Percentiles rank a stretch among this genome's conserved stretches.
Conservation (phyloP, 805 yeast genomes). For the Yamadazyma akitaensis region DNA sequence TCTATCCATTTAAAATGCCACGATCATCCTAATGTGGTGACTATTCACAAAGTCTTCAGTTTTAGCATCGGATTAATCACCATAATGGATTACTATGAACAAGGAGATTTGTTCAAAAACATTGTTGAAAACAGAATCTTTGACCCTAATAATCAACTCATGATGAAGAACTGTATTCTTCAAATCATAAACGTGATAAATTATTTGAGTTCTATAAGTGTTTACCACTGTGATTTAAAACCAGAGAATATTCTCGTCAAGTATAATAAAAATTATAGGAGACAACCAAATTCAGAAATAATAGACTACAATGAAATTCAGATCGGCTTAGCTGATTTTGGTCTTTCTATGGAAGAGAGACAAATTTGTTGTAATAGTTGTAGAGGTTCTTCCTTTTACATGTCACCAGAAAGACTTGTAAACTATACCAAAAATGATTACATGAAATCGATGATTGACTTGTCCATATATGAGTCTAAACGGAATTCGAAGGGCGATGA, state of each 20-base stretch:
- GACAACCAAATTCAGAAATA: constrained; percentile 15
- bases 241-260: constrained; percentile 46
- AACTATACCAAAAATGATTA: constrained; percentile 36
- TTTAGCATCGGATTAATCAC: constrained; percentile 59
- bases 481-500: constrained; percentile 4
- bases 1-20: constrained; percentile 72
- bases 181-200: constrained; percentile 38
- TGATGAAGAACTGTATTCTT: constrained; percentile 42
- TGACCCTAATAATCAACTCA: constrained; percentile 39
- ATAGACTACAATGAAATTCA: constrained; percentile 47
- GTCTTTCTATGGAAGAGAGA: constrained; percentile 67
- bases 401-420: constrained; percentile 85
- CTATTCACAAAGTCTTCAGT: constrained; percentile 71
- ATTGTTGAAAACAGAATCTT: constrained; percentile 75
- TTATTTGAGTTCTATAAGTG: constrained; percentile 28
- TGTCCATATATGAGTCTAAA: constrained; percentile 23
- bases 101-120: constrained; percentile 82
- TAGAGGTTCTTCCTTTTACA: constrained; percentile 84
- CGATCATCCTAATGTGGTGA: constrained; percentile 71
- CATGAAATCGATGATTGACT: constrained; percentile 27
- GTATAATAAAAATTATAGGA: constrained; percentile 25
- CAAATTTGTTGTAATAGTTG: constrained; percentile 66
- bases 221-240: constrained; percentile 43
- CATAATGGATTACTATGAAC: constrained; percentile 80
- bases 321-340: constrained; percentile 80